Conservation (phyloP, 352 stramenopile species). For the Pseudoperonospora humuli region DNA sequence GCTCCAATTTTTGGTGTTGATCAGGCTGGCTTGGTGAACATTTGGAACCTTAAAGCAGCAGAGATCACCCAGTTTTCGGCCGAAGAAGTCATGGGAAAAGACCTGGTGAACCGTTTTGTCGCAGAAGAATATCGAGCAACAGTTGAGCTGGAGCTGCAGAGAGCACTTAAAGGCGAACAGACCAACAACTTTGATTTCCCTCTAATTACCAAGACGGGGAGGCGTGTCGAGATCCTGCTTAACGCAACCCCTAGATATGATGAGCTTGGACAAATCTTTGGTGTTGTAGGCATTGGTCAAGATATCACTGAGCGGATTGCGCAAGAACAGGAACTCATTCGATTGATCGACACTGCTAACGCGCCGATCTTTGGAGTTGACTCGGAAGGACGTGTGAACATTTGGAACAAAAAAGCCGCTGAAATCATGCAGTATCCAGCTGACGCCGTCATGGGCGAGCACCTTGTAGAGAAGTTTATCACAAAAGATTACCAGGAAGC, state of each 20-base stretch:
- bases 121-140: constrained; percentile 22
- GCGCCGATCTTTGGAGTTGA: constrained; percentile 70
- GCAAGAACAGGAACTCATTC: constrained; percentile 56
- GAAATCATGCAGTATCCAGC: constrained; percentile 53
- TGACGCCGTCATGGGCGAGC: constrained; percentile 51
- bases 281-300: constrained; percentile 73
- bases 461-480: constrained; percentile 60
- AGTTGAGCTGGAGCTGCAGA: constrained; percentile 23
- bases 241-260: constrained; percentile 68
- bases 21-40: constrained; percentile 43
- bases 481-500: constrained; percentile 46
- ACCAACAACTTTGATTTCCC: constrained; percentile 82
- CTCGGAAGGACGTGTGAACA: constrained; percentile 45
- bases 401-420: constrained; percentile 61
- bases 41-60: constrained; percentile 72
- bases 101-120: constrained; percentile 56
- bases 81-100: constrained; percentile 71
- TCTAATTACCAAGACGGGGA: constrained; percentile 42
- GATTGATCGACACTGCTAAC: constrained; percentile 69
- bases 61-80: constrained; percentile 69
- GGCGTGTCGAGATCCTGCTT: constrained; percentile 42
- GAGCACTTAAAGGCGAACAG: constrained; percentile 40
- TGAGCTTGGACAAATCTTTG: constrained; percentile 59
- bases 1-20: constrained; percentile 72
- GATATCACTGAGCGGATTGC: constrained; percentile 57